phyloP scores from a whole-genome alignment of 2,329 filamentous ascomycete genomes.

The Chaetomium olivaceum region DNA sequence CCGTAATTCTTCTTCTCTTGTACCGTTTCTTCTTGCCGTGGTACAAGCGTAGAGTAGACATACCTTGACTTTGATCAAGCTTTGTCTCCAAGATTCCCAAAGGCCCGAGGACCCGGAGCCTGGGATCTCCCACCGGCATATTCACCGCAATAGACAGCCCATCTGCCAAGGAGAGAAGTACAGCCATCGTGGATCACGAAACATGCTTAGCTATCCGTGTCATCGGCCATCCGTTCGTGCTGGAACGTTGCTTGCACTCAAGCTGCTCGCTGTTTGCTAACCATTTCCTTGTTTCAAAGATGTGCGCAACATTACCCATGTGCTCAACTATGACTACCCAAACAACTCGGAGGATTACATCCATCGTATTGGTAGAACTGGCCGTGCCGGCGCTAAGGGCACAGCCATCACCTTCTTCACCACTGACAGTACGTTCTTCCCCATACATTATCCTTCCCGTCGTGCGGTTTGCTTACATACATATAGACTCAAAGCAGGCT shows the following conservation, averaged over 20 bases:
- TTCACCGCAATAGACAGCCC: slow-evolving; percentile 63
- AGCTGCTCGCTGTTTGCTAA: slow-evolving; percentile 69
- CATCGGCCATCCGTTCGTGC: slow-evolving; percentile 49
- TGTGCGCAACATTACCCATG: slow-evolving; percentile 99
- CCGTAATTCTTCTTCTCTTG: slow-evolving; percentile 77
- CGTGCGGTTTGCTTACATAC: slow-evolving; percentile 40
- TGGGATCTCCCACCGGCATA: slow-evolving; percentile 52
- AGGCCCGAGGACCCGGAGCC: slow-evolving; percentile 58
- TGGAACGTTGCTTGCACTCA: slow-evolving; percentile 63
- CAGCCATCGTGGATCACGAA: slow-evolving; percentile 49
- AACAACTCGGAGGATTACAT: slow-evolving; percentile 99
- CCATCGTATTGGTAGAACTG: slow-evolving; percentile 93
- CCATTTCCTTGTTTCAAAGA: slow-evolving; percentile 73
- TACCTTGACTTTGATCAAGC: slow-evolving; percentile 77
- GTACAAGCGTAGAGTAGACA: slow-evolving; percentile 79
- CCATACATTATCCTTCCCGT: background rate
- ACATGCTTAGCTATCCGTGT: slow-evolving; percentile 51
- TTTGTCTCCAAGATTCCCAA: slow-evolving; percentile 58
- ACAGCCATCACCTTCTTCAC: slow-evolving; percentile 99
- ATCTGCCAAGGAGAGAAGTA: slow-evolving; percentile 58
- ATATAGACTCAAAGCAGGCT: slow-evolving; percentile 82
- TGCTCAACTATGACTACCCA: slow-evolving; percentile 99
- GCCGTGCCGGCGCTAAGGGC: slow-evolving; percentile 89
- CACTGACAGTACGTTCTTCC: slow-evolving; percentile 82
- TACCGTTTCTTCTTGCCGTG: slow-evolving; percentile 58